Percentiles rank a stretch among this genome's conserved stretches.
Evolutionary conservation across 176 grass and related monocot species (phyloP).

Genomic region (Raddia distichophylla): DNA sequence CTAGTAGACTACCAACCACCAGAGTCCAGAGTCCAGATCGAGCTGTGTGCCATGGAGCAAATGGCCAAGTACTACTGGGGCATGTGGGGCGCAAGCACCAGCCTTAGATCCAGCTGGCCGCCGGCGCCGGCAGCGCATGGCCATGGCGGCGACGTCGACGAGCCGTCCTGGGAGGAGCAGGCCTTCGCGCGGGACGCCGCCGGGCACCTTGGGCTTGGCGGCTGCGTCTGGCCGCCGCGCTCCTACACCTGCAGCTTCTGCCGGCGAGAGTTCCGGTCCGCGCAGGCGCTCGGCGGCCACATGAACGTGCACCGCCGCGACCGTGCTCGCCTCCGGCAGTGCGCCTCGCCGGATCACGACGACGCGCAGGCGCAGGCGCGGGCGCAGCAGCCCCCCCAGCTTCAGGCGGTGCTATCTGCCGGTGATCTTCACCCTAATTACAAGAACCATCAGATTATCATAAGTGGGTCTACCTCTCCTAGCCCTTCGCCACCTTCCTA

Average conservation of each 20-base stretch:
- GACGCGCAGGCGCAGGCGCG: background rate
- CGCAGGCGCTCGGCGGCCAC: slow-evolving; percentile 70
- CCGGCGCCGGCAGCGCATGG: slow-evolving; percentile 6
- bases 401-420: slow-evolving; percentile 9
- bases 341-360: slow-evolving; percentile 37
- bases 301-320: slow-evolving; percentile 87
- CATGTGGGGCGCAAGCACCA: slow-evolving; percentile 29
- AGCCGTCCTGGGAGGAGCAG: slow-evolving; percentile 72
- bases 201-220: slow-evolving; percentile 54
- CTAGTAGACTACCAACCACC: background rate
- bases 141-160: background rate
- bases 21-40: background rate
- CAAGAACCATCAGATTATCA: background rate
- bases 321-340: slow-evolving; percentile 69
- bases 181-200: slow-evolving; percentile 67
- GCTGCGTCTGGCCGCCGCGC: slow-evolving; percentile 76
- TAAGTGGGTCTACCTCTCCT: background rate
- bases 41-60: background rate
- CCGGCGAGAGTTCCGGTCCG: slow-evolving; percentile 71
- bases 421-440: background rate
- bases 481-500: background rate
- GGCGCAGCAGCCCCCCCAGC: background rate
- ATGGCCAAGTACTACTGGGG: slow-evolving; percentile 52
- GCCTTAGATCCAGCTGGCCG: slow-evolving; percentile 22
- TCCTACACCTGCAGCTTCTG: slow-evolving; percentile 85